Evolutionary conservation across 2,329 filamentous ascomycete genomes (phyloP).

Genomic region (Leptographium procerum): DNA sequence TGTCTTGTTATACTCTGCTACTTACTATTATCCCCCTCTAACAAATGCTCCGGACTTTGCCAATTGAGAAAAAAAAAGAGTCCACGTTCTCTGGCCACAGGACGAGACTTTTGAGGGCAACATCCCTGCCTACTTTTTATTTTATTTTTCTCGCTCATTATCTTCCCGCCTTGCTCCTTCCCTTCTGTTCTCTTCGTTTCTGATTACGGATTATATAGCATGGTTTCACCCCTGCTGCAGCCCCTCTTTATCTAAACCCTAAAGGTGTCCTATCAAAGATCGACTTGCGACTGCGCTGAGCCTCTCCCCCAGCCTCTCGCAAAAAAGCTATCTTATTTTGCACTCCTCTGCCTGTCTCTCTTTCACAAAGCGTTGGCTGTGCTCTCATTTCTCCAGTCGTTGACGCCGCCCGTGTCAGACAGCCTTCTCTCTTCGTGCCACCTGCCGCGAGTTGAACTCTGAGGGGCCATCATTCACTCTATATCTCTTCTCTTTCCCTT

Average conservation of each 20-base stretch:
- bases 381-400: background rate
- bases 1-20: background rate
- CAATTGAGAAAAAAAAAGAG: background rate
- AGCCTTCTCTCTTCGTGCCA: background rate
- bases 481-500: background rate
- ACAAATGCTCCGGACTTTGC: background rate
- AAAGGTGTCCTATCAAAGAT: background rate
- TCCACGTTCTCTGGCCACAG: background rate
- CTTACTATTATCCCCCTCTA: background rate
- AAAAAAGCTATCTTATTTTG: background rate
- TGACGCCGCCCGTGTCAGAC: background rate
- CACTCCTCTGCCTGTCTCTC: background rate
- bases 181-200: background rate
- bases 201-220: background rate
- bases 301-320: background rate
- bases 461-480: no score
- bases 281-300: background rate
- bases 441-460: background rate
- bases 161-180: background rate
- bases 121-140: background rate
- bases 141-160: background rate
- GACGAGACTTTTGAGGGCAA: background rate
- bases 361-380: background rate
- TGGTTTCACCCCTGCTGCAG: background rate
- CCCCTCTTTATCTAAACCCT: background rate